Percentiles rank a stretch among this genome's conserved stretches.
Conservation (phyloP, 2,329 filamentous ascomycete genomes). For the Mycosphaerella sp. region DNA sequence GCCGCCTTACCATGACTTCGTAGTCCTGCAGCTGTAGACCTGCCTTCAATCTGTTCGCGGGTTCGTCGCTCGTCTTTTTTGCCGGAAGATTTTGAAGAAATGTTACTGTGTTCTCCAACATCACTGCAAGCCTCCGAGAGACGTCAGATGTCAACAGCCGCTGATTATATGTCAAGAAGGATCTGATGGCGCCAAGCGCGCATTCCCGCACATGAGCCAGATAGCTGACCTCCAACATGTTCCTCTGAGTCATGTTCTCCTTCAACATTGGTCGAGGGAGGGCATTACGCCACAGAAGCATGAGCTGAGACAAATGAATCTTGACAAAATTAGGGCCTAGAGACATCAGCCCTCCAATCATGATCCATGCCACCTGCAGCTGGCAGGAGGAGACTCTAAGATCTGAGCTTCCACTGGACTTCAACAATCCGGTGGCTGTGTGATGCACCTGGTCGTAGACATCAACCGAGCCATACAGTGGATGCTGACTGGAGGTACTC, state of each 20-base stretch:
- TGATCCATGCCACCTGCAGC: slow-evolving; percentile 94
- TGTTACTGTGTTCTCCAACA: slow-evolving; percentile 89
- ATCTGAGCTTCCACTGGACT: slow-evolving; percentile 86
- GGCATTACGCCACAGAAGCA: slow-evolving; percentile 95
- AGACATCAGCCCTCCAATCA: slow-evolving; percentile 94
- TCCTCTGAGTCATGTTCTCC: slow-evolving; percentile 79
- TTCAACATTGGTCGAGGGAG: slow-evolving; percentile 89
- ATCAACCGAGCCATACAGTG: slow-evolving; percentile 89
- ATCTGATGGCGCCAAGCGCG: slow-evolving; percentile 81
- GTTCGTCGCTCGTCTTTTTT: slow-evolving; percentile 81
- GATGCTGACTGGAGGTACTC: slow-evolving; percentile 80
- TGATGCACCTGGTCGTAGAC: slow-evolving; percentile 87
- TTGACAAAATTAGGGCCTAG: slow-evolving; percentile 98
- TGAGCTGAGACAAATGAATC: slow-evolving; percentile 88
- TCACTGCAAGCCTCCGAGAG: slow-evolving; percentile 81
- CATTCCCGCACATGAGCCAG: slow-evolving; percentile 92
- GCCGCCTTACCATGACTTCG: slow-evolving; percentile 84
- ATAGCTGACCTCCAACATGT: slow-evolving; percentile 83
- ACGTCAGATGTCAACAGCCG: slow-evolving; percentile 88
- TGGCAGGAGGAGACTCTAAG: slow-evolving; percentile 87
- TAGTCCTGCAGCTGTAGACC: slow-evolving; percentile 84
- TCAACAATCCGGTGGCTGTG: slow-evolving; percentile 85
- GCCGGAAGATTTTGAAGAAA: slow-evolving; percentile 80
- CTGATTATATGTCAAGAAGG: slow-evolving; percentile 90
- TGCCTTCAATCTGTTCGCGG: slow-evolving; percentile 73